Base-by-base conservation (phyloP, 768 basidiomycete species). In the Multifurca ochricompacta region DNA sequence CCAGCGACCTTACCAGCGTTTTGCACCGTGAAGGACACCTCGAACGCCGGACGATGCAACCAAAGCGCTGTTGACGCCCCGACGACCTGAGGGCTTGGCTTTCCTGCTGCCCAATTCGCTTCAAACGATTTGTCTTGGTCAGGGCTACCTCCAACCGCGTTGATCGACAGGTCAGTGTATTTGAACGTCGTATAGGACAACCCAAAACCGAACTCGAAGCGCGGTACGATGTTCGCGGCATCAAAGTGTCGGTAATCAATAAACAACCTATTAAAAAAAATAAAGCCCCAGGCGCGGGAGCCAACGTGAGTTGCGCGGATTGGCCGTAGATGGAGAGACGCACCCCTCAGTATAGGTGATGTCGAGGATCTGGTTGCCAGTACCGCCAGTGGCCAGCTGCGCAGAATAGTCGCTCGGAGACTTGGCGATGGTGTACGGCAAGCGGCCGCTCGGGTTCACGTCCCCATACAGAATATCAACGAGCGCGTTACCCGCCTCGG, bases 181-280 rank as follows among this genome's bases (percentile, higher is more conserved):
- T 77, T 68, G 67, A 94, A 97, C 2, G 70, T 77, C 35, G 93
- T 86, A 71, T 96, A 97, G 52, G 83, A 87, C 64, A 94, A 67
- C 0, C 93, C 93, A 65, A 83, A 94, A 4, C 93, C 93, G 66
- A 97, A 97, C 64, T 90, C 88, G 63, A 81, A 91, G 34, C 87
- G 85, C 3, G 90, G 90, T 0, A 74, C 75, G 59, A 91, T 88
- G 58, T 83, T 78, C 67, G 79, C 71, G 78, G 63, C 56, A 45
- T 75, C 74, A 54, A 76, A 76, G 55, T 67, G 69, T 28, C 71
- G 60, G 51, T 76, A 73, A 55, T 63, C 64, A 44, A 67, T 51
- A 51, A 64, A 61, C 60, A 73, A 49, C 41, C 64, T 52, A 21
- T 34, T 11, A 13, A 11, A 14, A 30, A 13, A 36, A 13, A 8